Evolutionary conservation across 2,329 filamentous ascomycete species (phyloP).

Genomic region (Xylaria sp.): DNA sequence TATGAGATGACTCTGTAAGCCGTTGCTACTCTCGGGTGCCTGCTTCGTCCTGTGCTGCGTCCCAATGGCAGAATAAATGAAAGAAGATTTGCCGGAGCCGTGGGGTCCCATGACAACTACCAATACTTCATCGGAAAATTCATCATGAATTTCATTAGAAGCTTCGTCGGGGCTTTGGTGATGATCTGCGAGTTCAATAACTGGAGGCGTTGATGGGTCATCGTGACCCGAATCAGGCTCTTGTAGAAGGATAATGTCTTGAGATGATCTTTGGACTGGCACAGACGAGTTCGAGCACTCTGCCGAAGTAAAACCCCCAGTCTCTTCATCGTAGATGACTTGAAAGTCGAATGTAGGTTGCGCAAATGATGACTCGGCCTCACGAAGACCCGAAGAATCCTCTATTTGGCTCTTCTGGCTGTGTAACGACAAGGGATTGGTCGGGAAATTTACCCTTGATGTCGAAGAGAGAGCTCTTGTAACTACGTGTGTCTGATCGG

Average conservation of each 20-base stretch:
- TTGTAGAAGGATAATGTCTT: too few species aligned
- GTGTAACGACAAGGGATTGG: background rate
- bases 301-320: too few species aligned
- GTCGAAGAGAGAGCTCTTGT: background rate
- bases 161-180: background rate
- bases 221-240: too few species aligned
- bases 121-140: background rate
- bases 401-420: background rate
- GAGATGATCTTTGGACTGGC: too few species aligned
- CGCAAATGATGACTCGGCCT: background rate
- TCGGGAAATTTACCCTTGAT: background rate
- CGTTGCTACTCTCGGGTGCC: background rate
- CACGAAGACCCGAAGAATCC: background rate
- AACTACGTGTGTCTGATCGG: background rate
- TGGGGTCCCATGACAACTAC: background rate
- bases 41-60: background rate
- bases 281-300: too few species aligned
- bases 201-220: too few species aligned
- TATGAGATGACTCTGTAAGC: background rate
- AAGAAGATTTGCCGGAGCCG: background rate
- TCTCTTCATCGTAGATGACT: background rate
- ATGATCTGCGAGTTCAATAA: too few species aligned
- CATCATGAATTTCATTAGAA: background rate
- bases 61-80: background rate
- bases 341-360: background rate